A percentile compares a stretch with the other conserved stretches of the same genome.
Conservation (phyloP, 2,329 filamentous ascomycete species). For the Arthroderma uncinatum region DNA sequence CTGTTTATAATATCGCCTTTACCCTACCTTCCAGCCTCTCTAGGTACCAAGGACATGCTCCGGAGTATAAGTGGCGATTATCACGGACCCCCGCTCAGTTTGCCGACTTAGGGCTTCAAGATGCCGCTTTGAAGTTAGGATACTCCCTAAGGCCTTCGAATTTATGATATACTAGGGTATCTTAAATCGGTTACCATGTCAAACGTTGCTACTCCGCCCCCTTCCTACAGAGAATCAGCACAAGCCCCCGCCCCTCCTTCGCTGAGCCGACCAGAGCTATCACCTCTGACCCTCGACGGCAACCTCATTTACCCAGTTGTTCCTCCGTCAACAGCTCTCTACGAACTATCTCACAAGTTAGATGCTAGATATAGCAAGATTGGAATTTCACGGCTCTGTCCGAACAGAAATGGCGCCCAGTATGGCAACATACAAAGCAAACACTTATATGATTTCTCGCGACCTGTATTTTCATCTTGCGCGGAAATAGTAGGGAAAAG, state of each 20-base stretch:
- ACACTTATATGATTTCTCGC: slow-evolving; percentile 14
- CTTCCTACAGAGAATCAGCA: slow-evolving; percentile 11
- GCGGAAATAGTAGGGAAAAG: slow-evolving; percentile 15
- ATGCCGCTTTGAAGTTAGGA: neutral
- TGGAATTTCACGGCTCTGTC: slow-evolving; percentile 10
- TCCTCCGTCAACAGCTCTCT: slow-evolving; percentile 11
- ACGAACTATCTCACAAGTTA: slow-evolving; percentile 13
- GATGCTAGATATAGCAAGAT: slow-evolving; percentile 12
- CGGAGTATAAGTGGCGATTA: neutral
- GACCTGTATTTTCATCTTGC: slow-evolving; percentile 7
- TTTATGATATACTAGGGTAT: neutral
- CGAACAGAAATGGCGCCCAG: neutral
- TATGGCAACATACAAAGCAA: slow-evolving; percentile 9
- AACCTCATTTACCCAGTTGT: slow-evolving; percentile 12
- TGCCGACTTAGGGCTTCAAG: neutral
- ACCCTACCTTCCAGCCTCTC: neutral
- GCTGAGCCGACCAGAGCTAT: slow-evolving; percentile 4
- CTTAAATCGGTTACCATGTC: neutral
- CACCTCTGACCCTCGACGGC: slow-evolving; percentile 12
- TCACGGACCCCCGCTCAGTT: neutral
- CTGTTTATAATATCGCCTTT: neutral
- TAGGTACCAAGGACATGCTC: neutral
- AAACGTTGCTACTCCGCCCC: slow-evolving; percentile 1
- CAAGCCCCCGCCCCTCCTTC: neutral
- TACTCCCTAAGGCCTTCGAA: neutral